These are phyloP conservation scores for Amphichorda felina DNA, from an alignment of 2,329 filamentous ascomycete species.

Conservation along the genomic window DNA sequence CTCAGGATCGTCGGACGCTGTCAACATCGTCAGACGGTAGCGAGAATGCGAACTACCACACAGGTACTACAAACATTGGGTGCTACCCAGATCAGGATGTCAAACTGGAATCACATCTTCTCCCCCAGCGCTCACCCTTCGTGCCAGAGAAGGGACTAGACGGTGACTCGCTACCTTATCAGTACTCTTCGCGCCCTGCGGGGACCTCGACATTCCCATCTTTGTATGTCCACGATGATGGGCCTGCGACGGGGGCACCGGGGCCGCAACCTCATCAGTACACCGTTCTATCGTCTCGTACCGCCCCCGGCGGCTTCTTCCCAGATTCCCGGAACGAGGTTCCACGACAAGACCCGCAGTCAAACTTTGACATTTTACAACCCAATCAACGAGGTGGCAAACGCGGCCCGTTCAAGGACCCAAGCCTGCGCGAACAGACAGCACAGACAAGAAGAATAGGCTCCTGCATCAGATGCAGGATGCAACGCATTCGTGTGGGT, in stretches of 20 bases:
- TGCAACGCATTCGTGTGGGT: constrained; percentile 50
- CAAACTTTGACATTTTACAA: constrained; percentile 15
- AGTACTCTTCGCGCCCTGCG: neutral
- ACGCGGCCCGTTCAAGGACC: constrained; percentile 42
- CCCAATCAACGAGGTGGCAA: constrained; percentile 20
- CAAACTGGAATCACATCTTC: neutral
- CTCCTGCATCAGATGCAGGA: constrained; percentile 47
- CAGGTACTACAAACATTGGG: neutral
- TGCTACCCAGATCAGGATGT: neutral
- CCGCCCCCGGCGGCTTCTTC: neutral
- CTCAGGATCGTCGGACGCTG: too few relatives aligned
- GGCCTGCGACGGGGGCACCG: too few relatives aligned
- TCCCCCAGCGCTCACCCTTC: neutral
- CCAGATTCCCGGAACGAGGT: constrained; percentile 9
- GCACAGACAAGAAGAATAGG: constrained; percentile 45
- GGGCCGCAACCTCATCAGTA: neutral
- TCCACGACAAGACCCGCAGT: constrained; percentile 10
- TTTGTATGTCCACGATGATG: neutral
- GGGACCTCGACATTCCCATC: neutral
- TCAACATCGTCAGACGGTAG: neutral
- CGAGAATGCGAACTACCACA: neutral
- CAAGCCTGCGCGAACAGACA: constrained; percentile 37
- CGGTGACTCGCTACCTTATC: neutral
- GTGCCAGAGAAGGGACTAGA: neutral
- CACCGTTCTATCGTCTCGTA: neutral